A percentile compares a stretch with the other conserved stretches of the same genome.
Evolutionary conservation across 2,329 filamentous ascomycete genomes (phyloP).

Genomic region (Diaporthe aspalathi): DNA sequence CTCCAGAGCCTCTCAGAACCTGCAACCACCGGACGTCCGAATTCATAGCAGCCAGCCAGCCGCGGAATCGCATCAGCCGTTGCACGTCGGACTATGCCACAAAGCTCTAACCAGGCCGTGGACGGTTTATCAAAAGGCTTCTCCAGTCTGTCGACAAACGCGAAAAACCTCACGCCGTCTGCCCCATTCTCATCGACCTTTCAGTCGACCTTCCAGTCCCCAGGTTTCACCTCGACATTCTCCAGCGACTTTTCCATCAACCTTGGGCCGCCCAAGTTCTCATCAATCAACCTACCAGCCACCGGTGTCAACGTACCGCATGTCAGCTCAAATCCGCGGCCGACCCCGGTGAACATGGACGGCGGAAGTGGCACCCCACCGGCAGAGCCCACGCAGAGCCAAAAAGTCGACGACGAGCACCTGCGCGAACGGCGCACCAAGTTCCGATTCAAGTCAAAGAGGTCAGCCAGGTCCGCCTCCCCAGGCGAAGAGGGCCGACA

Average conservation of each 20-base stretch:
- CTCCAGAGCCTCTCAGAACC: not conserved
- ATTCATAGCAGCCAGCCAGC: not conserved
- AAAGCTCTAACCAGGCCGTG: not conserved
- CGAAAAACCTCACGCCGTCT: not conserved
- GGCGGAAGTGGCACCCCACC: not conserved
- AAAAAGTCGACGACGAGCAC: not conserved
- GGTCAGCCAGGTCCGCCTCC: conserved; percentile 43
- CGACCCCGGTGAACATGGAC: conserved; percentile 18
- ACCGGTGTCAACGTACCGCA: conserved; percentile 15
- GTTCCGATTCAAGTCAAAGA: conserved; percentile 57
- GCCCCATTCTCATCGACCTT: conserved; percentile 25
- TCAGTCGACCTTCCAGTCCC: conserved; percentile 23
- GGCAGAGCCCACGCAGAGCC: not conserved
- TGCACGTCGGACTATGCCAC: conserved; percentile 13
- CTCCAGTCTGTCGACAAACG: conserved; percentile 7
- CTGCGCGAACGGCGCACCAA: conserved; percentile 43
- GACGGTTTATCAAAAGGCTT: conserved; percentile 27
- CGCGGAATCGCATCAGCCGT: not conserved
- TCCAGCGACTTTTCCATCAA: conserved; percentile 16
- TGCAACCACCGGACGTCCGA: conserved; percentile 4
- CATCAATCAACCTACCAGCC: conserved; percentile 20
- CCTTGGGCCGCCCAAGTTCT: conserved; percentile 17
- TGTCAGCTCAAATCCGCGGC: conserved; percentile 4
- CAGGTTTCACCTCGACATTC: conserved; percentile 20
- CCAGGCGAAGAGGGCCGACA: conserved; percentile 34